A percentile compares a stretch with the other conserved stretches of the same genome.
These are phyloP conservation scores for Erythrophleum ivorense DNA, from an alignment of 331 rosid species.

Conservation along the genomic window DNA sequence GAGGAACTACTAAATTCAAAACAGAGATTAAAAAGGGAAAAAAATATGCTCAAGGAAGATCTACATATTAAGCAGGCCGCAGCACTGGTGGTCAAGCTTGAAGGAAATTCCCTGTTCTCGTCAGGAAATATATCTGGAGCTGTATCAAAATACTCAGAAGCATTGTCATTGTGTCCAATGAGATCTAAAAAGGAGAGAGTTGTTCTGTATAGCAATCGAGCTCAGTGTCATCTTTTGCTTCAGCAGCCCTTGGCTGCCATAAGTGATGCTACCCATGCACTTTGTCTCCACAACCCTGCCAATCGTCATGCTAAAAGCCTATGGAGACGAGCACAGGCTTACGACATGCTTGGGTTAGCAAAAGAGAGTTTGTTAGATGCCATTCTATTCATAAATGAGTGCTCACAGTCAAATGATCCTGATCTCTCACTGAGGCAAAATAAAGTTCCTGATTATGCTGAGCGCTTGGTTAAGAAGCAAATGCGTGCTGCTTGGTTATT, in stretches of 20 bases:
- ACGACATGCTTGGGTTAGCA: conserved; percentile 95
- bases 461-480: conserved; percentile 92
- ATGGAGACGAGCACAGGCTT: conserved; percentile 99
- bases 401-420: conserved; percentile 98
- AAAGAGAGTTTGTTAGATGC: conserved; percentile 96
- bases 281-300: conserved; percentile 90
- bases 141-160: conserved; percentile 92
- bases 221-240: conserved; percentile 90
- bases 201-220: conserved; percentile 95
- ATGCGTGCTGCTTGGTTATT: conserved; percentile 99
- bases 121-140: conserved; percentile 95
- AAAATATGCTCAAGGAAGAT: conserved; percentile 95
- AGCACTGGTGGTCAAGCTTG: conserved; percentile 94
- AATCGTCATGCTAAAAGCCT: conserved; percentile 98
- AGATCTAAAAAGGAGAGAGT: conserved; percentile 97
- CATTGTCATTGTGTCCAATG: conserved; percentile 92
- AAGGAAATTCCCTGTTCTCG: conserved; percentile 96
- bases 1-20: conserved; percentile 80
- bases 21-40: conserved; percentile 90
- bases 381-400: conserved; percentile 92
- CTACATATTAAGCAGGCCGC: conserved; percentile 99
- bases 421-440: conserved; percentile 88
- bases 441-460: conserved; percentile 97
- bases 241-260: conserved; percentile 96
- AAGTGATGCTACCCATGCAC: conserved; percentile 95